Evolutionary conservation across 176 grass and related monocot species (phyloP), one percentile per base, ranked within the genome.

Genomic region (Alopecurus myosuroides): DNA sequence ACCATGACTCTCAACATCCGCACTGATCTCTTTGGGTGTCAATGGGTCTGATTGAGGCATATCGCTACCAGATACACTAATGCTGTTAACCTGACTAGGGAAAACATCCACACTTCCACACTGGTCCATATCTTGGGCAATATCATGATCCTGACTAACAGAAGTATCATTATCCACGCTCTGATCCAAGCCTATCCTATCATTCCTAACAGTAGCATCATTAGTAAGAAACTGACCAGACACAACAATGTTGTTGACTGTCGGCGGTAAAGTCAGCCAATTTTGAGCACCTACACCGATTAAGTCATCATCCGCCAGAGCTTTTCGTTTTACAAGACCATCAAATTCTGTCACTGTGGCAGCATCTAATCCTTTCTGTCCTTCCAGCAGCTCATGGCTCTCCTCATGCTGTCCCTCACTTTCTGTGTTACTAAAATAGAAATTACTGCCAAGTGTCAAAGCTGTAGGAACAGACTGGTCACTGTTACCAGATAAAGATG

Each of bases 371-470:
- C 76, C 81, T 80, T 60, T 63, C 31, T 67, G 78, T 50, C 34
- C 61, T 80, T 80, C 89, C 39, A 84, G 12, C 63, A 48, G 39
- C 37, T 84, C 71, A 76, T 42, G 37, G 5, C 66, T 80, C 87
- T 80, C 60, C 57, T 80, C 69, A 69, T 39, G 76, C 7, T 76
- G 80, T 61, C 23, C n/a, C 49, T 76, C 50, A 42, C 49, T 76
- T 45, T 84, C 60, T 17, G 33, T 70, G 6, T 70, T 80, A 84
- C 81, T 87, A 70, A 84, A 86, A 80, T 87, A 90, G 31, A 74
- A 84, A 79, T 87, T 90, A 40, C 78, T 87, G 31, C 89, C 85
- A 76, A 90, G 89, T 73, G 89, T 90, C 85, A 90, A 73, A 84
- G 85, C 68, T 84, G 89, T 90, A 80, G 69, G 81, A 68, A 84